A percentile compares a stretch with the other conserved stretches of the same genome.
Evolutionary conservation across 2,329 filamentous ascomycete species (phyloP).

Genomic region (Fusarium sp.): DNA sequence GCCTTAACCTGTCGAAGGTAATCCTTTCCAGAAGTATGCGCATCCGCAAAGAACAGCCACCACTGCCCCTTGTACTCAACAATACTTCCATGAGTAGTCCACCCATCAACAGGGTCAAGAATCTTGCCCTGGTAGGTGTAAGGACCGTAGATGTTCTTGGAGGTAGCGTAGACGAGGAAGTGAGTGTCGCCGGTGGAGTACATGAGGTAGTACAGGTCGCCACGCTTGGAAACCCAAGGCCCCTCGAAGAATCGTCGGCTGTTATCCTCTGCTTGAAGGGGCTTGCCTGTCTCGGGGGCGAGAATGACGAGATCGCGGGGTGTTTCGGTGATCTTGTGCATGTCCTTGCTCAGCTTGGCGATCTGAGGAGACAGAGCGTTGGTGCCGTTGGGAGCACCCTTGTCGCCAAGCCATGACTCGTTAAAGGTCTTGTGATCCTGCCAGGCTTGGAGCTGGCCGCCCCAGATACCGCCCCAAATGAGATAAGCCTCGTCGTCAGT

Average conservation of each 20-base stretch:
- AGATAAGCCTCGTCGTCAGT: not conserved
- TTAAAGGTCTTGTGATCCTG: conserved; percentile 13
- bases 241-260: conserved; percentile 12
- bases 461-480: conserved; percentile 5
- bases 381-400: conserved; percentile 6
- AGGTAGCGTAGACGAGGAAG: conserved; percentile 12
- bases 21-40: conserved; percentile 6
- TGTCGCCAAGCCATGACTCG: not conserved
- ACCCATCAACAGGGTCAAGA: conserved; percentile 7
- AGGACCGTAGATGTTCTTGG: conserved; percentile 10
- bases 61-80: conserved; percentile 12
- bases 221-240: conserved; percentile 6
- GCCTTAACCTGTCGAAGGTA: conserved; percentile 15
- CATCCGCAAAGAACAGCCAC: conserved; percentile 22
- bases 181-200: conserved; percentile 13
- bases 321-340: conserved; percentile 18
- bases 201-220: conserved; percentile 12
- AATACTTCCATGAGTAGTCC: conserved; percentile 21
- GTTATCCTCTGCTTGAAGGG: conserved; percentile 1
- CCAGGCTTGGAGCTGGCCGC: conserved; percentile 14
- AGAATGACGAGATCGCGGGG: conserved; percentile 12
- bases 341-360: conserved; percentile 14
- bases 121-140: conserved; percentile 14
- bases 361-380: conserved; percentile 2
- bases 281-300: conserved; percentile 10